These are phyloP conservation scores for Globisporangium megalacanthum DNA, from an alignment of 352 stramenopile species.

Conservation along the genomic window DNA sequence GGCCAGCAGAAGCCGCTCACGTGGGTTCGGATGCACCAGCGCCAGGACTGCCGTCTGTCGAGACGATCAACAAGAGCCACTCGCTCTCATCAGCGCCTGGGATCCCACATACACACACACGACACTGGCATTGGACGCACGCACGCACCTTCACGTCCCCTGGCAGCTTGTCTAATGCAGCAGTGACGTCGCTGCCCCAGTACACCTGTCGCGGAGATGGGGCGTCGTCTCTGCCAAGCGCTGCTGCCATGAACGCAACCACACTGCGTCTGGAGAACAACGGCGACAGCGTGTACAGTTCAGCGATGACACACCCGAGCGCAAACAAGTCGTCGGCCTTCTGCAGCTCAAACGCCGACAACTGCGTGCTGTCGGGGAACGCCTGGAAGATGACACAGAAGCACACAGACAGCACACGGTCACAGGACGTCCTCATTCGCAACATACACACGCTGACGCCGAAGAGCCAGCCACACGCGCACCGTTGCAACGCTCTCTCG, in stretches of 20 bases:
- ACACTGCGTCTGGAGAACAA: slow-evolving; percentile 58
- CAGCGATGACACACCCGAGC: slow-evolving; percentile 59
- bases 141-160: slow-evolving; percentile 43
- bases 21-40: slow-evolving; percentile 42
- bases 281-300: slow-evolving; percentile 51
- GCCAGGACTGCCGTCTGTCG: slow-evolving; percentile 30
- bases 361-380: slow-evolving; percentile 10
- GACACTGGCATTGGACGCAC: neutral
- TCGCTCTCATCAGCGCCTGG: too few species aligned
- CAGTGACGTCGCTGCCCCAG: slow-evolving; percentile 26
- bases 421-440: neutral
- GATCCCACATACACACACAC: too few species aligned
- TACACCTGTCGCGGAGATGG: neutral
- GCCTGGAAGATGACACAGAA: neutral
- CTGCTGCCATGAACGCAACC: slow-evolving; percentile 25
- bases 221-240: neutral
- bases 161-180: slow-evolving; percentile 26
- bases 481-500: slow-evolving; percentile 11
- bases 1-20: slow-evolving; percentile 24
- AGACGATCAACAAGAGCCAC: neutral
- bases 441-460: too few species aligned
- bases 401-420: neutral
- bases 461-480: neutral
- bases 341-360: slow-evolving; percentile 27
- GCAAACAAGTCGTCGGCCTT: slow-evolving; percentile 51